Base-by-base conservation (phyloP, 805 yeast genomes). In the Metschnikowia picachoensis region DNA sequence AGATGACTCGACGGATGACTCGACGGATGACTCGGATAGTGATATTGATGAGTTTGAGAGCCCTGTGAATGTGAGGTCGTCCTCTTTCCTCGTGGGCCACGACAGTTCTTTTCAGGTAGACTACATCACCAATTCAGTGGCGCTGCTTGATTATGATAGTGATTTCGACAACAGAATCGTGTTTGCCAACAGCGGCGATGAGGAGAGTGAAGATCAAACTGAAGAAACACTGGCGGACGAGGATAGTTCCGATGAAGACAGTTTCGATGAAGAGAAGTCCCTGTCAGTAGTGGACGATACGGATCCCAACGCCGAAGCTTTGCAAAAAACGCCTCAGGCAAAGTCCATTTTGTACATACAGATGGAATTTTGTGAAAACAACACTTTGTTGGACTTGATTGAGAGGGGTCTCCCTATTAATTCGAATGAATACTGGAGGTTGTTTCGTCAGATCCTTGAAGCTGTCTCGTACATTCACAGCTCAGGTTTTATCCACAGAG, bases 321-420 rank as follows among this genome's bases (percentile, higher is more conserved):
- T 8, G 16, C 38, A 30, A 25, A 15, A 13, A 11, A 39, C 13
- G 14, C 12, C 25, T 1, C 64, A 68, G 37, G 72, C 72, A 2
- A 57, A 52, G 52, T 85, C 91, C 43, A 89, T 95, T 0, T 66
- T 94, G 29, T 94, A 87, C 62, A 94, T 94, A 55, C 99, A 94
- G 61, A 94, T 94, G 99, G 99, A 94, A 64, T 94, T 94, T 58
- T 94, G 99, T 67, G 99, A 94, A 59, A 94, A 92, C 60, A 88
- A 87, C 47, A 92, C 99, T 0, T 67, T 94, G 28, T 77, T 78
- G 42, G 96, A 94, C 66, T 69, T 94, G 50, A 92, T 94, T 39
- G 78, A 75, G 44, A 78, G 80, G 35, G 90, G 89, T 0, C 71
- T 94, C 11, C 86, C 83, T 4, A 69, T 69, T 9, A 80, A 86